Evolutionary conservation across 805 yeast genomes (phyloP).

Genomic region (Candida adriatica): DNA sequence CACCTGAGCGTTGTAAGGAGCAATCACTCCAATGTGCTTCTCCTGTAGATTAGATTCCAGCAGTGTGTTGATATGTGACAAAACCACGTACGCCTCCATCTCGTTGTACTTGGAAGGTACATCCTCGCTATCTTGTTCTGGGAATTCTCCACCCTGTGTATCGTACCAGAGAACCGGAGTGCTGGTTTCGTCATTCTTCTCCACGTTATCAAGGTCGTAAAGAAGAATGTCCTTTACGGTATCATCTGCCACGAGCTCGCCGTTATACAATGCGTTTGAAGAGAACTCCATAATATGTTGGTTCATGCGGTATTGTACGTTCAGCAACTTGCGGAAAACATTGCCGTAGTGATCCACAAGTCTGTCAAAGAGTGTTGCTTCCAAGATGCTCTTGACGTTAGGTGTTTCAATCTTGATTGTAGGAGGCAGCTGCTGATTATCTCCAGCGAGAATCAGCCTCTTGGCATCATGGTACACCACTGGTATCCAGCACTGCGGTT

Average conservation of each 20-base stretch:
- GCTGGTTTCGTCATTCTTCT: constrained; percentile 46
- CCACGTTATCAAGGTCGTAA: constrained; percentile 45
- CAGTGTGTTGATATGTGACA: constrained; percentile 48
- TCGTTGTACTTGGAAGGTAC: constrained; percentile 66
- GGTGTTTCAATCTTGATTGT: constrained; percentile 59
- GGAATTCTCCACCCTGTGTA: constrained; percentile 84
- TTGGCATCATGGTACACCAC: constrained; percentile 51
- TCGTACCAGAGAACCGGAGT: constrained; percentile 76
- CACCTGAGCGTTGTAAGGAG: constrained; percentile 91
- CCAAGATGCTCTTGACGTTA: constrained; percentile 39
- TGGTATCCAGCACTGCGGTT: constrained; percentile 97
- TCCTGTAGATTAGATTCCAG: constrained; percentile 45
- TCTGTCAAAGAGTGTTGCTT: constrained; percentile 75
- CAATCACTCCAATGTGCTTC: constrained; percentile 69
- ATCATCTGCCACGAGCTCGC: constrained; percentile 53
- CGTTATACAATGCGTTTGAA: constrained; percentile 56
- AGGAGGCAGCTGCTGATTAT: constrained; percentile 87
- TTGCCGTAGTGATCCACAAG: constrained; percentile 43
- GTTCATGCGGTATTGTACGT: constrained; percentile 88
- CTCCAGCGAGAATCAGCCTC: constrained; percentile 82
- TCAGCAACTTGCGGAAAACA: constrained; percentile 48
- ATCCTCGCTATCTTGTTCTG: constrained; percentile 40
- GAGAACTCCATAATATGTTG: constrained; percentile 71
- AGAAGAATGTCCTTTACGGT: constrained; percentile 48
- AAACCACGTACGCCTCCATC: constrained; percentile 61